Evolutionary conservation across 108 stramenopile species (phyloP).

Genomic region (Discostella pseudostelligera): DNA sequence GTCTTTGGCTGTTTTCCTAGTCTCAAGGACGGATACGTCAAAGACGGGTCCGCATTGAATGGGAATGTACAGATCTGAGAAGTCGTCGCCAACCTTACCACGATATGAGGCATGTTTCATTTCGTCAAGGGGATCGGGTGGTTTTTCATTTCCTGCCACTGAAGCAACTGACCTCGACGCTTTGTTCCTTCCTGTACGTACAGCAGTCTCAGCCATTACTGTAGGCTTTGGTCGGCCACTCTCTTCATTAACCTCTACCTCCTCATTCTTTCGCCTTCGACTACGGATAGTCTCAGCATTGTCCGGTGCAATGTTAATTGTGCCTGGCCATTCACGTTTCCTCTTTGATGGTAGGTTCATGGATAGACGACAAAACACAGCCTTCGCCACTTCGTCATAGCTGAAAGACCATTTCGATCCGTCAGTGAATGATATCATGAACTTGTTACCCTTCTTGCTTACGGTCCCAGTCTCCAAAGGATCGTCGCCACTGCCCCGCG

Average conservation of each 20-base stretch:
- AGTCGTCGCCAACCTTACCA: not conserved
- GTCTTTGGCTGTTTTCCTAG: slow-evolving; percentile 25
- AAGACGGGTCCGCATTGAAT: slow-evolving; percentile 12
- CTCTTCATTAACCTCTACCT: slow-evolving; percentile 4
- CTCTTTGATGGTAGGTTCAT: slow-evolving; percentile 1
- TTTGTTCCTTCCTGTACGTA: not conserved
- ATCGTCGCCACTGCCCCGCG: not conserved
- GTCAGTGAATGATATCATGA: slow-evolving; percentile 18
- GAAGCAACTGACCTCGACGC: not conserved
- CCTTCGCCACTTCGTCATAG: slow-evolving; percentile 17
- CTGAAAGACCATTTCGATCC: slow-evolving; percentile 12
- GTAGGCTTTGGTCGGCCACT: slow-evolving; percentile 1
- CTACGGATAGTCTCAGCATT: slow-evolving; percentile 16
- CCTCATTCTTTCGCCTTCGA: slow-evolving; percentile 16
- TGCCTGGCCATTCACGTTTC: slow-evolving; percentile 19
- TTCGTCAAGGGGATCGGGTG: not conserved
- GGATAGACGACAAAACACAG: slow-evolving; percentile 11
- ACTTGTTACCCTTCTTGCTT: not conserved
- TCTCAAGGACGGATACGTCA: not conserved
- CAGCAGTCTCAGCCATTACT: slow-evolving; percentile 1
- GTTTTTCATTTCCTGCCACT: slow-evolving; percentile 4
- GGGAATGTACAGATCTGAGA: slow-evolving; percentile 5
- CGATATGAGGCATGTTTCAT: not conserved
- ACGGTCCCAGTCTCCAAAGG: slow-evolving; percentile 23
- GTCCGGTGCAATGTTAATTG: slow-evolving; percentile 6